Evolutionary conservation across 202 grass and related monocot species (phyloP), one percentile per base, ranked within the genome.

Genomic region (Bolboschoenoplectus hybrid): DNA sequence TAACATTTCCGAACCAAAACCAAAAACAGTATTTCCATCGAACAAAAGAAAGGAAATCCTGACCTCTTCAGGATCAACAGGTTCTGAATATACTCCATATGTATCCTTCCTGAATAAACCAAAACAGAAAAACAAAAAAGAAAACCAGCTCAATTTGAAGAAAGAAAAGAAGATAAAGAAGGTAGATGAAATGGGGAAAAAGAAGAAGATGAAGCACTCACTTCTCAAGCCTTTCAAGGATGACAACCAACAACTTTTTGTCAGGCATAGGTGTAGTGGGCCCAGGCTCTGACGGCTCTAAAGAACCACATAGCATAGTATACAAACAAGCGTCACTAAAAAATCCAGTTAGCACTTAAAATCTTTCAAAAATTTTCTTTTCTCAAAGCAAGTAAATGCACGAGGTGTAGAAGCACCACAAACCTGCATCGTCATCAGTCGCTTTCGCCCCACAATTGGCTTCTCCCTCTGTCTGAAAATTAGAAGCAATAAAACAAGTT

Each of bases 141-240:
- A 52, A 52, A 26, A 13, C 19, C 84, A 69, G 20, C n/a, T 38
- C n/a, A 16, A 49, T 76, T 63, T 7, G 8, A 84, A 63, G 19
- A 40, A 65, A 51, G 35, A 51, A 49, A 68, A 52, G 38, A 56
- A 7, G 61, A 35, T 58, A 83, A 64, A 63, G 6, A 72, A 63
- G 19, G 16, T 67, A 79, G 44, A n/a, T 14, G 55, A 39, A 80
- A 60, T 80, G 38, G 38, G 55, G 16, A 39, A 84, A 17, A 34
- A 79, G 58, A 70, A 53, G 86, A 40, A 89, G 67, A 63, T 38
- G 34, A 10, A 85, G 81, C 87, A 92, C 90, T 89, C 84, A 97
- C 94, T 97, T 97, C 94, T 97, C 89, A 71, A 97, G 89, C 87
- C 90, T 94, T 61, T 94, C 94, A 63, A 97, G 90, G 85, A 97